phyloP scores from a whole-genome alignment of 495 filamentous ascomycete species.

The Pyrenula aspistea region DNA sequence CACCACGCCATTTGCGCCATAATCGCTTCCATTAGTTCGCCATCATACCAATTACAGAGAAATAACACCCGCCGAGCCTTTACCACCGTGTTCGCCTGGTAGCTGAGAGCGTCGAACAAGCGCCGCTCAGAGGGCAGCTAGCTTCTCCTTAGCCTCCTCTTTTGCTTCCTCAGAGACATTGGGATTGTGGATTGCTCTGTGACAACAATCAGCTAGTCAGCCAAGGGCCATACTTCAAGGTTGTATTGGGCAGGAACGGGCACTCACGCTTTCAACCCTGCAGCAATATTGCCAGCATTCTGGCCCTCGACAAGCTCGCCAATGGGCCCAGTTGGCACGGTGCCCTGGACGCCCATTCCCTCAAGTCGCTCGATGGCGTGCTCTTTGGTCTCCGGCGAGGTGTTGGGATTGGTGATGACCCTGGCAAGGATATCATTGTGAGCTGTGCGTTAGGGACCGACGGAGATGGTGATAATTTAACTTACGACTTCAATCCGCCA shows the following conservation, averaged over 20 bases:
- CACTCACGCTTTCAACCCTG: slow-evolving; percentile 6
- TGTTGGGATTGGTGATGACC: background rate
- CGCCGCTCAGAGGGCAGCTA: slow-evolving; percentile 10
- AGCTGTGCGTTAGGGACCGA: too few species aligned
- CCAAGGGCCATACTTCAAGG: background rate
- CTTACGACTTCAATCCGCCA: slow-evolving; percentile 5
- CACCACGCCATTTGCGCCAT: background rate
- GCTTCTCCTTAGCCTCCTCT: slow-evolving; percentile 22
- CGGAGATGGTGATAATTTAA: too few species aligned
- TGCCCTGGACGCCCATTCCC: background rate
- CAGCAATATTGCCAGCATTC: background rate
- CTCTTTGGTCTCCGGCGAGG: background rate
- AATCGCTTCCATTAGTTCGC: background rate
- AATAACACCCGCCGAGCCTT: background rate
- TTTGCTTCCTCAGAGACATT: slow-evolving; percentile 26
- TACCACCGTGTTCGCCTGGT: background rate
- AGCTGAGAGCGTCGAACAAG: background rate
- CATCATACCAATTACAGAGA: background rate
- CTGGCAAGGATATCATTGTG: background rate
- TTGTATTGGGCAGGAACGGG: background rate
- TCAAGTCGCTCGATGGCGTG: background rate
- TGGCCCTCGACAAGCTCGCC: background rate
- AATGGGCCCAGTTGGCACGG: background rate
- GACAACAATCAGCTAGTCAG: background rate
- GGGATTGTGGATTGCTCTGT: slow-evolving; percentile 25